These are phyloP conservation scores for Phaeophleospora eucalypticola DNA, from an alignment of 2,329 filamentous ascomycete species.

Conservation along the genomic window DNA sequence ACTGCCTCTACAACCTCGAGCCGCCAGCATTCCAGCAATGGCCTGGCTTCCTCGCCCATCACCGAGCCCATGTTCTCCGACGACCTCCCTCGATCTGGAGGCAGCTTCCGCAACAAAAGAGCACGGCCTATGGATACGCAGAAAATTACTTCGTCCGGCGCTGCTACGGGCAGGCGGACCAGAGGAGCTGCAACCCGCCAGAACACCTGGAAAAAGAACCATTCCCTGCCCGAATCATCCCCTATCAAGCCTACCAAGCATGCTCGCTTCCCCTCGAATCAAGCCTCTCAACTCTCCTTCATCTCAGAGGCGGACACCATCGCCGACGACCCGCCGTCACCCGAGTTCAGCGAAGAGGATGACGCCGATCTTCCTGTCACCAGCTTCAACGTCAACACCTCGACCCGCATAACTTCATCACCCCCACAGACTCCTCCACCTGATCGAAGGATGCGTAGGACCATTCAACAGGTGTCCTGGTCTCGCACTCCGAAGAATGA, in stretches of 20 bases:
- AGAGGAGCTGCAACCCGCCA: conserved; percentile 37
- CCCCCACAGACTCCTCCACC: conserved; percentile 76
- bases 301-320: conserved; percentile 68
- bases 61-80: conserved; percentile 82
- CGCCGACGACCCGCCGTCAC: conserved; percentile 57
- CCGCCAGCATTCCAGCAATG: conserved; percentile 62
- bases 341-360: conserved; percentile 69
- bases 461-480: conserved; percentile 38
- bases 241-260: conserved; percentile 74
- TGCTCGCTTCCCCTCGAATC: conserved; percentile 66
- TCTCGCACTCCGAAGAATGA: conserved; percentile 56
- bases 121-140: conserved; percentile 21
- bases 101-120: conserved; percentile 45
- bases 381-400: conserved; percentile 60
- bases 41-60: conserved; percentile 79
- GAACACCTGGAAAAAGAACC: conserved; percentile 69
- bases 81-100: conserved; percentile 66
- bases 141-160: conserved; percentile 25
- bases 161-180: conserved; percentile 30
- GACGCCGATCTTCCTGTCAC: conserved; percentile 74
- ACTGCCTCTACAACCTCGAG: conserved; percentile 82
- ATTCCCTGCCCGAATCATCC: conserved; percentile 78
- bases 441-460: conserved; percentile 40
- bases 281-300: conserved; percentile 72
- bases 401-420: conserved; percentile 58